phyloP scores from a whole-genome alignment of 176 grass and related monocot genomes.

The Lolium multiflorum region DNA sequence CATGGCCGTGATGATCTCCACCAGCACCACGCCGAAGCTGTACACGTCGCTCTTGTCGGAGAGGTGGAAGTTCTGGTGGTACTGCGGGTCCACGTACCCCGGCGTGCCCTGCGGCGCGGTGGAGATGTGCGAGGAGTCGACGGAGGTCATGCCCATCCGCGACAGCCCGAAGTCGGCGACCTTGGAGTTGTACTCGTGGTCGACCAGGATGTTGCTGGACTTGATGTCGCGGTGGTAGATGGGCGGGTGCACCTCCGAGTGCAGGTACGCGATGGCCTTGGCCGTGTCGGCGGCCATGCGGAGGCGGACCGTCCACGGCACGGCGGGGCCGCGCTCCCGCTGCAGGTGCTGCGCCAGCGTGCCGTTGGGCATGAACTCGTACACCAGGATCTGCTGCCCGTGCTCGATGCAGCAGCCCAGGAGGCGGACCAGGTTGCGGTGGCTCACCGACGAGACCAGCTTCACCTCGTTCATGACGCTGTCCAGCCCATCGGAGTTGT shows the following conservation, averaged over 20 bases:
- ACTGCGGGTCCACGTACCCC: slow-evolving; percentile 92
- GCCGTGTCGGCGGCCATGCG: slow-evolving; percentile 67
- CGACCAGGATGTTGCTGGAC: slow-evolving; percentile 78
- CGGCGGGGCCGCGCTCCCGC: slow-evolving; percentile 57
- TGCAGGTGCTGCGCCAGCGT: slow-evolving; percentile 74
- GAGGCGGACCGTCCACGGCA: slow-evolving; percentile 73
- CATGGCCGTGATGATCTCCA: slow-evolving; percentile 62
- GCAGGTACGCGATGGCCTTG: slow-evolving; percentile 72
- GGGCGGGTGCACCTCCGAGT: slow-evolving; percentile 43
- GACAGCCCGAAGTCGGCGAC: slow-evolving; percentile 81
- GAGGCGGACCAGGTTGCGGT: slow-evolving; percentile 71
- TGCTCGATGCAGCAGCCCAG: slow-evolving; percentile 76
- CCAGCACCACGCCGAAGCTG: slow-evolving; percentile 91
- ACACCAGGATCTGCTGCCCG: slow-evolving; percentile 75
- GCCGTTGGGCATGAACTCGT: slow-evolving; percentile 93
- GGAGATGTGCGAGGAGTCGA: slow-evolving; percentile 62
- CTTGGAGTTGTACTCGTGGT: slow-evolving; percentile 68
- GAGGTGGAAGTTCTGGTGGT: slow-evolving; percentile 94
- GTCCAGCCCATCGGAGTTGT: slow-evolving; percentile 39
- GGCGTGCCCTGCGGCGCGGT: slow-evolving; percentile 78
- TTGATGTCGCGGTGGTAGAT: slow-evolving; percentile 86
- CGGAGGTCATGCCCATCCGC: slow-evolving; percentile 51
- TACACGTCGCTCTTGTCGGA: slow-evolving; percentile 98
- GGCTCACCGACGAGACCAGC: slow-evolving; percentile 64
- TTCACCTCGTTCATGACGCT: slow-evolving; percentile 75